Base-by-base conservation (phyloP, 805 yeast species). In the Dipodascus albidus region DNA sequence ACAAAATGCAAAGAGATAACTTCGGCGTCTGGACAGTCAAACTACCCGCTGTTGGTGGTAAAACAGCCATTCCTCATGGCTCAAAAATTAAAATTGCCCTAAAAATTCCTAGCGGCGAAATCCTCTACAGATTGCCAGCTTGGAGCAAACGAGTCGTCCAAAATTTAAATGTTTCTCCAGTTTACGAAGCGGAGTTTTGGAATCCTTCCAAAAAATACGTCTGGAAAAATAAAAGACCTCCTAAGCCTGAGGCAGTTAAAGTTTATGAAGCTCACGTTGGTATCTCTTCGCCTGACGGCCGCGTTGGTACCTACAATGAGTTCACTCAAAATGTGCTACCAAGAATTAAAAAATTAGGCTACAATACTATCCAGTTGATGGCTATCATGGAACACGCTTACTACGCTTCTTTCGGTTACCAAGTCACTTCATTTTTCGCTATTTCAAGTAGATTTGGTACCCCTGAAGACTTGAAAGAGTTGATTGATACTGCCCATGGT, bases 311-410 rank as follows among this genome's bases (percentile, higher is more conserved):
- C 11, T 91, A 91, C 69, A 81, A 79, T 59, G 95, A 91, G 66
- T 91, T 91, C 67, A 85, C 96, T 14, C 60, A 72, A 48, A 82
- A 86, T 58, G 75, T 89, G 11, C 76, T 91, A 57, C 98, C 98
- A n/a, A 75, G 83, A 48, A 87, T 91, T 60, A 81, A 81, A 60
- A 79, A 83, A 57, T 75, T 90, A 55, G 97, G 97, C 38, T 91
- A 91, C 68, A 88, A 93, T 67, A 82, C 96, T 2, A 85, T 91
- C 61, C 99, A 91, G 70, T 75, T 91, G 64, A 91, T 91, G 99
- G 97, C 99, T 0, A 78, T 91, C 48, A 91, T 91, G 99, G 99
- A 91, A 69, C 99, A 91, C 67, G 98, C 99, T 1, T 91, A 91
- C 67, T 91, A 91, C 67, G 99, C 97, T 1, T 87, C 96, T 1